Percentiles rank a stretch among this genome's conserved stretches.
phyloP scores from a whole-genome alignment of 192 early-diverging fungal species.

The Coemansia sp. region DNA sequence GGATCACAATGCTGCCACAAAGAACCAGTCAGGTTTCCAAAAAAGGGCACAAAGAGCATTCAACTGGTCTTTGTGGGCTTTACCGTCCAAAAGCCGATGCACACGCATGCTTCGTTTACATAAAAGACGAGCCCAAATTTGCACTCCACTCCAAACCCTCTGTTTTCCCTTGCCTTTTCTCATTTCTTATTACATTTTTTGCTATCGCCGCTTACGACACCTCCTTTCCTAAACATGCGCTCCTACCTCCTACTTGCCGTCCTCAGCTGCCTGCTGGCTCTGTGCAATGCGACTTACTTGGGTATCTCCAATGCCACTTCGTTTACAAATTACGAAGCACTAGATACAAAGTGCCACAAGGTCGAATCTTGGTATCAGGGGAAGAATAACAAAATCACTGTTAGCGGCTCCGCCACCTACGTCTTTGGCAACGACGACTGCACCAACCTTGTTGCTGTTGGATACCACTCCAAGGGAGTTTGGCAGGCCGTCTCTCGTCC shows the following conservation, averaged over 20 bases:
- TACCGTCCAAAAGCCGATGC: no score
- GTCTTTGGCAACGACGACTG: constrained; percentile 2
- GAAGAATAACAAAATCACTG: neutral
- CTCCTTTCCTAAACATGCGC: neutral
- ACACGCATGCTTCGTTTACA: no score
- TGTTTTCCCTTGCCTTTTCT: neutral
- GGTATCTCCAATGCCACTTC: neutral
- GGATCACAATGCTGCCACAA: neutral
- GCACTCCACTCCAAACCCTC: no score
- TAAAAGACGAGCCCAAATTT: no score
- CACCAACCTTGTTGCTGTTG: neutral
- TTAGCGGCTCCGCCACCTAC: neutral
- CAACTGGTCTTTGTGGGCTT: neutral
- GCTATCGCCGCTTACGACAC: neutral
- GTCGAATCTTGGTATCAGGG: neutral
- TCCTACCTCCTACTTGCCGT: neutral
- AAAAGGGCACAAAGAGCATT: neutral
- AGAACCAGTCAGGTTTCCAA: neutral
- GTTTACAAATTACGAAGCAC: neutral
- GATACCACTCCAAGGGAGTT: neutral
- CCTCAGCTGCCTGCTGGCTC: constrained; percentile 1
- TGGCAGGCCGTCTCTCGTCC: neutral
- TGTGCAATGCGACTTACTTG: neutral
- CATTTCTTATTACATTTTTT: neutral
- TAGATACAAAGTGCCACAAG: neutral